A percentile compares a stretch with the other conserved stretches of the same genome.
phyloP scores from a whole-genome alignment of 1,284 basidiomycete genomes.

The Cryptococcus sp. region DNA sequence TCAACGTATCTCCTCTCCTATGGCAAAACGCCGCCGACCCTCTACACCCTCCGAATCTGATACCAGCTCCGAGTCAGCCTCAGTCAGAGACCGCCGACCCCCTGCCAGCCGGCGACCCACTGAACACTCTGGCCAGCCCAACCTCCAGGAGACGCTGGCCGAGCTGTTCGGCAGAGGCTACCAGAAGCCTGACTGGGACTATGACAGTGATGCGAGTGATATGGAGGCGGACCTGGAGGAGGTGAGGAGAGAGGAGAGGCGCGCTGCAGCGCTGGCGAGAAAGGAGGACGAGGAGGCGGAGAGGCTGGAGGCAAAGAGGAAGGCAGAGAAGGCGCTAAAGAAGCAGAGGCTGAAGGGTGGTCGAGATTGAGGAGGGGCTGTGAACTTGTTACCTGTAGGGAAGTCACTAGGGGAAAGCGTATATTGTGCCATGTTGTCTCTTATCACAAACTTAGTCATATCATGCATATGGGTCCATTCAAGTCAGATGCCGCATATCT shows the following conservation, averaged over 20 bases:
- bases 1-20: neutral
- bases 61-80: conserved; percentile 4
- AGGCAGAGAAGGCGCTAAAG: conserved; percentile 29
- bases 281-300: conserved; percentile 43
- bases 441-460: neutral
- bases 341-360: conserved; percentile 17
- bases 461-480: neutral
- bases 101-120: too few species aligned
- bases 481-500: neutral
- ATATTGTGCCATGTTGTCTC: neutral
- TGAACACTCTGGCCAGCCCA: too few species aligned
- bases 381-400: neutral
- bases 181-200: conserved; percentile 18
- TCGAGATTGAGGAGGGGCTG: neutral
- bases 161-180: conserved; percentile 19
- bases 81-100: neutral
- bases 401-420: neutral
- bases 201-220: conserved; percentile 30
- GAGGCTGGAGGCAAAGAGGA: conserved; percentile 34
- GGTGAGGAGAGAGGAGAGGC: conserved; percentile 40
- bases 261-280: conserved; percentile 36
- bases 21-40: conserved; percentile 10
- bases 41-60: conserved; percentile 11
- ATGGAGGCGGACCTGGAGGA: conserved; percentile 47
- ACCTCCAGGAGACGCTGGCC: neutral